Base-by-base conservation (phyloP, 2,329 filamentous ascomycete genomes). In the Rosellinia necatrix region DNA sequence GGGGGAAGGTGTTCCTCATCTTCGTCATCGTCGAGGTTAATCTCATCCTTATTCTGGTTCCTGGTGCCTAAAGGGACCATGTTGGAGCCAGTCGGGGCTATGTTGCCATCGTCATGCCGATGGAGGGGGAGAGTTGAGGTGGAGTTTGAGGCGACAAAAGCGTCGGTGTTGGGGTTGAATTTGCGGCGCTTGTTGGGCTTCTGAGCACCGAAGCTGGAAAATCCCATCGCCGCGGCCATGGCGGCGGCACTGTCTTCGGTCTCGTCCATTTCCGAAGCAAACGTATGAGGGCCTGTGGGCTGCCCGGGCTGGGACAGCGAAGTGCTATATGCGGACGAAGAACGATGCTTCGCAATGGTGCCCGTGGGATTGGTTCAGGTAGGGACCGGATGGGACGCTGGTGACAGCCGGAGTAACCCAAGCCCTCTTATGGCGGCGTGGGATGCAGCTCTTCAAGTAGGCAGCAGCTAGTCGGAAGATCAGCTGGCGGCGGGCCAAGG, bases 161-260 rank as follows among this genome's bases (percentile, higher is more conserved):
- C 51, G 63, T 71, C 64, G 63, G 68, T 83, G 46, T 73, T 75
- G 24, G 81, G 76, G 66, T 89, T 85, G 71, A 84, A 87, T 67
- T 86, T 87, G 58, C 88, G 81, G 70, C 88, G 89, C 71, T 89
- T 90, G 38, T 78, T 78, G 1, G 80, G 74, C 49, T 75, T 70
- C 63, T 81, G 76, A 8, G 74, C 72, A 62, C 88, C 88, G 68
- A 92, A 92, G 54, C 83, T 81, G 7, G 85, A 81, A 72, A 92
- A 92, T 60, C 89, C 89, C 85, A 92, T 88, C 42, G 82, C 80
- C 37, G 82, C 81, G 19, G 86, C 85, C 70, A 90, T 85, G 49
- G 82, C 81, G 37, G 75, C 74, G 44, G 81, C 77, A 17, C 68
- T 68, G n/a, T 69, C 68, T 32, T 72, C 68, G 27, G 40, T 34